Evolutionary conservation across 495 filamentous ascomycete genomes (phyloP).

Genomic region (Talaromyces proteolyticus): DNA sequence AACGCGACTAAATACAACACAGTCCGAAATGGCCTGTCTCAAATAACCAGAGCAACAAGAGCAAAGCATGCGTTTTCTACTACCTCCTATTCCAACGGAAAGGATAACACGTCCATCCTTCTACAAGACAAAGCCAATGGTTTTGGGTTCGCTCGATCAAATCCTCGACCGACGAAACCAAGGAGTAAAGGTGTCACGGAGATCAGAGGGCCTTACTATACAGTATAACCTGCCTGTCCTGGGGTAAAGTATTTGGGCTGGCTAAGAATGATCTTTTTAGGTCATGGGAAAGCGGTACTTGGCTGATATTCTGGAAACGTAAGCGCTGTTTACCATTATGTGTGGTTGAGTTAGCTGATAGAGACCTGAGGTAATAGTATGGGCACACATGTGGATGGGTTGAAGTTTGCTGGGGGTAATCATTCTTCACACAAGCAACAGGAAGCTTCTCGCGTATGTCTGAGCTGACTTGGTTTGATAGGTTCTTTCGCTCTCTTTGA

Average conservation of each 20-base stretch:
- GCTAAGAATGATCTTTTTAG: slow-evolving; percentile 12
- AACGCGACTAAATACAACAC: neutral
- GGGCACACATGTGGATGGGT: slow-evolving; percentile 49
- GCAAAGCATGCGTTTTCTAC: slow-evolving; percentile 72
- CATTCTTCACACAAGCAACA: too few species aligned
- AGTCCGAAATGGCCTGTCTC: neutral
- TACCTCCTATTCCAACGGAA: slow-evolving; percentile 55
- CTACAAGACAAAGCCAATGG: slow-evolving; percentile 46
- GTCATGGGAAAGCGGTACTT: slow-evolving; percentile 49
- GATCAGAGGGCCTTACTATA: slow-evolving; percentile 53
- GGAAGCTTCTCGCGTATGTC: neutral
- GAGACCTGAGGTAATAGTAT: slow-evolving; percentile 22
- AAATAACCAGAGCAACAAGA: neutral
- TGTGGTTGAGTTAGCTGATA: neutral
- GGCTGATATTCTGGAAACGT: slow-evolving; percentile 47
- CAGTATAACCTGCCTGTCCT: slow-evolving; percentile 15
- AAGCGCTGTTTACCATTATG: neutral
- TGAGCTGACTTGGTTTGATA: slow-evolving; percentile 7
- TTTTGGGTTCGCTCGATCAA: slow-evolving; percentile 49
- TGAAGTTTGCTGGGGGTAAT: slow-evolving; percentile 54
- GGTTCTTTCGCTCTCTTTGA: slow-evolving; percentile 49
- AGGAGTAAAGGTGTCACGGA: slow-evolving; percentile 46
- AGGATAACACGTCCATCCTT: slow-evolving; percentile 24
- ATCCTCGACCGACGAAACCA: slow-evolving; percentile 44
- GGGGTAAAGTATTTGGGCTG: neutral